Evolutionary conservation across 1,139 yeast genomes (phyloP), one percentile per base, ranked within the genome.

Genomic region (Debaryomyces coudertii): DNA sequence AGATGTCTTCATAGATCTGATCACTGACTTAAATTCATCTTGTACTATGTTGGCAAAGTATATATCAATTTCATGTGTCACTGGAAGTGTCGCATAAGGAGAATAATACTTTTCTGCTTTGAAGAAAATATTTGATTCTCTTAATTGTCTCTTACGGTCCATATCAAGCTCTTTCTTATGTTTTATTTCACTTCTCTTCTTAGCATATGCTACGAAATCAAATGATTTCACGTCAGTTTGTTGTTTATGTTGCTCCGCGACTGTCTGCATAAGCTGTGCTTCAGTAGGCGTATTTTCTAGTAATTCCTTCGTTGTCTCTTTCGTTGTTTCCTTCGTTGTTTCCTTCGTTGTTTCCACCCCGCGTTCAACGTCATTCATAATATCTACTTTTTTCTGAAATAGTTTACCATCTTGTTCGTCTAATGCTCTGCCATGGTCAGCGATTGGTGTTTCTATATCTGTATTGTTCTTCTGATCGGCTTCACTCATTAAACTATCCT

Each of bases 141-240:
- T 60, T 42, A 49, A 56, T 24, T 53, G 61, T 39, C 55, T 56
- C 46, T 53, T 60, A 18, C 56, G 48, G 12, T 58, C 58, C 7
- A 62, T 47, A 2, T 57, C 56, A n/a, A 53, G 46, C n/a, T 54
- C 53, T 12, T 55, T 56, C 12, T 57, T 48, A 22, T 62, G 54
- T 15, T 46, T 46, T 5, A 71, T 58, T 6, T 54, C 58, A 14
- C 71, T 53, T 43, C 89, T 67, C 39, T 72, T 71, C 9, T 68
- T 63, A 0, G 89, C 83, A 56, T 82, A 83, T 31, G 67, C 79
- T 9, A 73, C 78, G 39, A 85, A 72, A 61, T 85, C 85, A 51
- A 83, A 79, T 6, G 58, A 53, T 41, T 68, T 69, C 28, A 34
- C 30, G 7, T 45, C 46, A 30, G 43, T 36, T 18, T 6, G 20